Percentiles rank a stretch among this genome's conserved stretches.
Evolutionary conservation across 164 flowering plant species (phyloP).

Genomic region (Vitis labrusca): DNA sequence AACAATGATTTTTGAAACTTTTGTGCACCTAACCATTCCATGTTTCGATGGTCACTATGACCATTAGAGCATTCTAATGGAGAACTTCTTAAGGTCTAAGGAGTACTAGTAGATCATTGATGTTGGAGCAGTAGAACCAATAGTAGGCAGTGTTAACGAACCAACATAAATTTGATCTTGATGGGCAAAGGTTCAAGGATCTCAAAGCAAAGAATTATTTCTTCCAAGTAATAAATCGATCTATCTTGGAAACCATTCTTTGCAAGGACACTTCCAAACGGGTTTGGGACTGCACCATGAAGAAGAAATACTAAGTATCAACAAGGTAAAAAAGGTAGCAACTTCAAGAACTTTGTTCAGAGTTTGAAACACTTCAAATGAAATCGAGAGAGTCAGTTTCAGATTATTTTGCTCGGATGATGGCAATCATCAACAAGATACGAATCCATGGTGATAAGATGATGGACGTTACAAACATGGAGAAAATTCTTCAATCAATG

Average conservation of each 20-base stretch:
- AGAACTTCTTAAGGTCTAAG: slow-evolving; percentile 5
- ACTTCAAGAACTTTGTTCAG: slow-evolving; percentile 14
- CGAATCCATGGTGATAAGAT: slow-evolving; percentile 20
- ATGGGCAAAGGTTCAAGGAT: slow-evolving; percentile 4
- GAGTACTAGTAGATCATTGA: neutral
- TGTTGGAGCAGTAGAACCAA: too few relatives aligned
- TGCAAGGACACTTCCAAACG: slow-evolving; percentile 21
- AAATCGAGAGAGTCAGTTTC: slow-evolving; percentile 15
- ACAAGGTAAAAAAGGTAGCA: slow-evolving; percentile 15
- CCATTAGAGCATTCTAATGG: slow-evolving; percentile 7
- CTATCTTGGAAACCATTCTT: slow-evolving; percentile 22
- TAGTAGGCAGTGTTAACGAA: neutral
- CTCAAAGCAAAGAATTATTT: slow-evolving; percentile 11
- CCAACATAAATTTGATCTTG: neutral
- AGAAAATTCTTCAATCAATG: slow-evolving; percentile 20
- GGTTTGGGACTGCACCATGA: slow-evolving; percentile 18
- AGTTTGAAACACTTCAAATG: slow-evolving; percentile 17
- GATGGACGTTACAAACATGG: slow-evolving; percentile 14
- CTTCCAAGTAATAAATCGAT: slow-evolving; percentile 14
- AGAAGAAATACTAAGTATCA: slow-evolving; percentile 17
- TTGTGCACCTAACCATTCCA: neutral
- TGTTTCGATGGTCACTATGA: slow-evolving; percentile 12
- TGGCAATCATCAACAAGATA: slow-evolving; percentile 15
- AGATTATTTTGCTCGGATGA: slow-evolving; percentile 11
- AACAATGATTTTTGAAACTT: too few relatives aligned